Conservation (phyloP, 2,329 filamentous ascomycete species). For the Ophiostoma sp. region DNA sequence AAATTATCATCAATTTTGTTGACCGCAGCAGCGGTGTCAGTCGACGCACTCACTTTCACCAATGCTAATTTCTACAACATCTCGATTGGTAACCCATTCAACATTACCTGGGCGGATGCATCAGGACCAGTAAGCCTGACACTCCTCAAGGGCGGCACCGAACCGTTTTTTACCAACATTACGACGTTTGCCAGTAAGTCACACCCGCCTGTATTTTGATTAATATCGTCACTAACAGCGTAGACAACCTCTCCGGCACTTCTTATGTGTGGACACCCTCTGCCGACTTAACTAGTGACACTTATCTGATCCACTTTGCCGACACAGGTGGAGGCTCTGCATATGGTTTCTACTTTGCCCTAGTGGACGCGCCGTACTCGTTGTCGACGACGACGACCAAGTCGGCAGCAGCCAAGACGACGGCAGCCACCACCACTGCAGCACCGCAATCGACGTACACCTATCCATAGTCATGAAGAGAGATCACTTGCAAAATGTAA, state of each 20-base stretch:
- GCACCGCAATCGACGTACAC: background rate
- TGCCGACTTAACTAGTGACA: background rate
- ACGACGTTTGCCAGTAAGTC: background rate
- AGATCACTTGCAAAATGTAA: too few relatives aligned
- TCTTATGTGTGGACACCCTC: background rate
- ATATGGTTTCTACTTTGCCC: background rate
- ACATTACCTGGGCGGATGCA: background rate
- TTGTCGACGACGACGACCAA: background rate
- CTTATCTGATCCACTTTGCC: background rate
- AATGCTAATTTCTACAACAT: background rate
- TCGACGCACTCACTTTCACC: background rate
- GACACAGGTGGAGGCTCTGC: background rate
- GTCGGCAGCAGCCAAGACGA: too few relatives aligned
- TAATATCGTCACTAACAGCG: too few relatives aligned
- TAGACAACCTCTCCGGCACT: background rate
- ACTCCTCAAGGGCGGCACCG: background rate
- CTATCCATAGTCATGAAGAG: too few relatives aligned
- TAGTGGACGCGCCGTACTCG: background rate
- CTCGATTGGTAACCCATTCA: background rate
- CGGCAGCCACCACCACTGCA: too few relatives aligned
- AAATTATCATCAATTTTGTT: background rate
- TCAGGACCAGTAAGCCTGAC: background rate
- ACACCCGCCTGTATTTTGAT: too few relatives aligned
- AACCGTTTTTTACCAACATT: background rate
- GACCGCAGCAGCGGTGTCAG: background rate